Percentiles rank a stretch among this genome's conserved stretches.
phyloP scores from a whole-genome alignment of 306 rosid species.

The Castanea crenata region DNA sequence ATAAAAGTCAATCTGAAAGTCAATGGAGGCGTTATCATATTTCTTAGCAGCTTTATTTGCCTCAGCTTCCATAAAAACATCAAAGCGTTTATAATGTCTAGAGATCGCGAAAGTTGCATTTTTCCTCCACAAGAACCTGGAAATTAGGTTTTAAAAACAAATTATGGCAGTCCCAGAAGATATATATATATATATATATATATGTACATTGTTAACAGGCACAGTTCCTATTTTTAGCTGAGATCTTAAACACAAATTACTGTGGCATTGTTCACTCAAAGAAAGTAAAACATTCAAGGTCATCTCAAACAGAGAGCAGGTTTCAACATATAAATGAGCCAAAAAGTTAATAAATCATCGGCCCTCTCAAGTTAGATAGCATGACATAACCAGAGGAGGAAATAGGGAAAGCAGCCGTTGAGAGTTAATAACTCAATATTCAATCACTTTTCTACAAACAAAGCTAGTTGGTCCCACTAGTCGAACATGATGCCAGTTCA shows the following conservation, averaged over 20 bases:
- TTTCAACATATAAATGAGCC: background rate
- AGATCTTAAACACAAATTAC: conserved; percentile 19
- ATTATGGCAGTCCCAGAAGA: background rate
- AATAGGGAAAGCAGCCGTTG: background rate
- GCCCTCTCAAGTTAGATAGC: background rate
- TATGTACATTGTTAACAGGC: background rate
- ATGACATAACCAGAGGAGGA: background rate
- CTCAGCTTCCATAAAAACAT: conserved; percentile 88
- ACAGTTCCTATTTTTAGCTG: background rate
- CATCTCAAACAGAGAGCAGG: conserved; percentile 5
- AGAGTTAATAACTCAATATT: background rate
- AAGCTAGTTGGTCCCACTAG: background rate
- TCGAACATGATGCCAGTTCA: background rate
- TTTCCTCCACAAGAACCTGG: conserved; percentile 96
- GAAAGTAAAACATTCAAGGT: background rate
- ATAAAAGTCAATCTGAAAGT: conserved; percentile 83
- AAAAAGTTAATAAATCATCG: background rate
- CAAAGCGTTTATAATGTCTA: conserved; percentile 91
- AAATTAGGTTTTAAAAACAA: background rate
- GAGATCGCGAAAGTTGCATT: conserved; percentile 94
- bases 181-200: too few species aligned
- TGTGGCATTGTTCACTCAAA: conserved; percentile 2
- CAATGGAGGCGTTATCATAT: conserved; percentile 82
- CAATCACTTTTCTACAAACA: background rate
- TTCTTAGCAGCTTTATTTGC: conserved; percentile 96